Evolutionary conservation across 73 alveolate species (phyloP).

Genomic region (Paramecium sexaurelia): DNA sequence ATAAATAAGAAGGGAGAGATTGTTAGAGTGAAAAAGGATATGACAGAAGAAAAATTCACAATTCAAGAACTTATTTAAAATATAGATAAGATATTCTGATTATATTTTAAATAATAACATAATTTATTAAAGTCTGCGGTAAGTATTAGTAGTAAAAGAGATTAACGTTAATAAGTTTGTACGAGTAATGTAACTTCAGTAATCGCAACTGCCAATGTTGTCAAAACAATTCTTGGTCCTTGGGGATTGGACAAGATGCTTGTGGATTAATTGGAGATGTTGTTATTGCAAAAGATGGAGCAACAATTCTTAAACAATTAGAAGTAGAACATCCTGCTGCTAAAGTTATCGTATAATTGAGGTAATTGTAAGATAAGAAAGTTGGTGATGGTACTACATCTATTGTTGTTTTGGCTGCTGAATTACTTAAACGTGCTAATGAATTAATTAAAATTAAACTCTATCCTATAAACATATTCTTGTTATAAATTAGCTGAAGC

Average conservation of each 20-base stretch:
- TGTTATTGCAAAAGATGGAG: conserved; percentile 98
- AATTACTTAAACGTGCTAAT: conserved; percentile 96
- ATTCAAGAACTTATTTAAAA: neutral
- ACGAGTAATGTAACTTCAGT: conserved; percentile 84
- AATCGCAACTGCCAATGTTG: conserved; percentile 94
- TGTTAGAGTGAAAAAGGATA: neutral
- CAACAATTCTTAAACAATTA: conserved; percentile 95
- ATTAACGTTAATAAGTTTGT: conserved; percentile 93
- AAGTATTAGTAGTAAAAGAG: conserved; percentile 93
- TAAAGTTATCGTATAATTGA: conserved; percentile 96
- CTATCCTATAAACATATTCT: conserved; percentile 96
- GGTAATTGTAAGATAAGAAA: conserved; percentile 94
- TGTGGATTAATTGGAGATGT: conserved; percentile 99
- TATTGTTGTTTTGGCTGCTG: conserved; percentile 99
- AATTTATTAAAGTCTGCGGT: conserved; percentile 49
- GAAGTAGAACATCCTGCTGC: conserved; percentile 99
- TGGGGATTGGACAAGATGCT: conserved; percentile 99
- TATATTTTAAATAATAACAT: neutral
- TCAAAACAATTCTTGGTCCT: conserved; percentile 98
- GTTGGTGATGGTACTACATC: conserved; percentile 99
- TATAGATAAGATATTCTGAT: neutral
- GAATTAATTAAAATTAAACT: conserved; percentile 96
- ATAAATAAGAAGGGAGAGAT: neutral
- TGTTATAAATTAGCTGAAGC: conserved; percentile 96
- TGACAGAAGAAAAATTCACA: neutral